Base-by-base conservation (phyloP, 495 filamentous ascomycete species). In the Penicillium mononematosum region DNA sequence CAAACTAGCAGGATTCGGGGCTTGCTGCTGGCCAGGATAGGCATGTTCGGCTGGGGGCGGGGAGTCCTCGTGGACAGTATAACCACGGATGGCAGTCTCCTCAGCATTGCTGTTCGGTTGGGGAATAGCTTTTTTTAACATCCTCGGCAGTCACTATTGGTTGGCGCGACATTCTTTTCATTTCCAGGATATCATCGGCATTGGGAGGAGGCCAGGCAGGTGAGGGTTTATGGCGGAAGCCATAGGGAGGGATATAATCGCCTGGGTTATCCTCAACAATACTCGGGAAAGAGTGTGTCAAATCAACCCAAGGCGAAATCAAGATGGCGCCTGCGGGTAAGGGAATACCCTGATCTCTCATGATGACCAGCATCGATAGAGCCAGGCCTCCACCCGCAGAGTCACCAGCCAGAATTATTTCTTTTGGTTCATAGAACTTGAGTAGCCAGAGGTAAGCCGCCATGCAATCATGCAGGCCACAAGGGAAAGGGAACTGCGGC, bases 401-500 rank as follows among this genome's bases (percentile, higher is more conserved):
- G 60, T 98, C 93, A 11, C 93, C 93, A 0, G 91, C 91, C 11
- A 89, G 62, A 24, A 98, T 76, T 31, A 96, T 92, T 29, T 90
- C 90, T 36, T 79, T 85, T 0, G 92, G 83, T 29, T 87, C 78
- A 58, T 96, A 87, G 6, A 80, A 71, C 17, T 83, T 83, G 22
- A 98, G 75, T 8, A 98, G 82, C 63, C 87, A 88, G 1, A 96
- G 72, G 67, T 98, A 98, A 3, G 91, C 82, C 8, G 93, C 88
- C 56, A 98, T 64, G 64, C 90, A 96, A 62, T 98, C 93, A 55
- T 91, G 83, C 8, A 98, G 72, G 24, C 88, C 90, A 66, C 93
- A 98, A 1, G 93, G 93, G 61, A 98, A 98, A 1, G 93, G 93
- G 56, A 90, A 98, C 71, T 98, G 94, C 5, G 93, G 93, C 3